These are phyloP conservation scores for Hypocrella siamensis DNA, from an alignment of 2,329 filamentous ascomycete species.

Conservation along the genomic window DNA sequence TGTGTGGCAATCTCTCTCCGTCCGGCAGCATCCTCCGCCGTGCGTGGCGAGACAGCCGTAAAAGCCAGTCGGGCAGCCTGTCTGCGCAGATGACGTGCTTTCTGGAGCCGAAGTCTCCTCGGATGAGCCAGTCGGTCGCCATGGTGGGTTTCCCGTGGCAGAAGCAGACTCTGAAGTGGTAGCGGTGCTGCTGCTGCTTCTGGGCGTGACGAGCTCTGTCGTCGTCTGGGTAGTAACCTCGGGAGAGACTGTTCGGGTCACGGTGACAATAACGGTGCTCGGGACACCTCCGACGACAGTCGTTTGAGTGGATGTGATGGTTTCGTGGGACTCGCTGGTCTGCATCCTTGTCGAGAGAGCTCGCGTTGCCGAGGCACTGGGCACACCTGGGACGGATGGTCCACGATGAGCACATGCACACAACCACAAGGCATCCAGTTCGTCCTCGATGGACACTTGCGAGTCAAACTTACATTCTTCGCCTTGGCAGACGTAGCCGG, in stretches of 20 bases:
- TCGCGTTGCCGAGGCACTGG: conserved; percentile 15
- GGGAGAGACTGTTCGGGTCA: conserved; percentile 20
- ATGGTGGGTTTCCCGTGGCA: conserved; percentile 25
- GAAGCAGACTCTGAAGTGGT: conserved; percentile 20
- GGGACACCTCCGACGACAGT: conserved; percentile 19
- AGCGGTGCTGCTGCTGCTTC: conserved; percentile 15
- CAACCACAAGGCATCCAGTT: no score
- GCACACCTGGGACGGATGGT: conserved; percentile 11
- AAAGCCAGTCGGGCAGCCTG: conserved; percentile 69
- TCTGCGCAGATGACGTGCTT: conserved; percentile 21
- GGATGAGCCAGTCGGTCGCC: conserved; percentile 20
- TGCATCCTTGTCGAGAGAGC: conserved; percentile 7
- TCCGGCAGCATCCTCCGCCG: conserved; percentile 74
- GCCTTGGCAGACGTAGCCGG: conserved; percentile 53
- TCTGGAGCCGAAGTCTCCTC: conserved; percentile 19
- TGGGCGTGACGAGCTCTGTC: conserved; percentile 2
- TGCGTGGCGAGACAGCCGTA: conserved; percentile 80
- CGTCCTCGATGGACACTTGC: no score
- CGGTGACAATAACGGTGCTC: conserved; percentile 24
- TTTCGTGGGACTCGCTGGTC: conserved; percentile 9
- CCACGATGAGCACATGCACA: background rate
- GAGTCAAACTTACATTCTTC: conserved; percentile 46
- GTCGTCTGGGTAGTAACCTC: conserved; percentile 20
- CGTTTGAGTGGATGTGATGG: conserved; percentile 23
- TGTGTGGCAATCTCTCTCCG: conserved; percentile 68